Conservation (phyloP, 176 grass and related monocot genomes). For the Oryza meridionalis region DNA sequence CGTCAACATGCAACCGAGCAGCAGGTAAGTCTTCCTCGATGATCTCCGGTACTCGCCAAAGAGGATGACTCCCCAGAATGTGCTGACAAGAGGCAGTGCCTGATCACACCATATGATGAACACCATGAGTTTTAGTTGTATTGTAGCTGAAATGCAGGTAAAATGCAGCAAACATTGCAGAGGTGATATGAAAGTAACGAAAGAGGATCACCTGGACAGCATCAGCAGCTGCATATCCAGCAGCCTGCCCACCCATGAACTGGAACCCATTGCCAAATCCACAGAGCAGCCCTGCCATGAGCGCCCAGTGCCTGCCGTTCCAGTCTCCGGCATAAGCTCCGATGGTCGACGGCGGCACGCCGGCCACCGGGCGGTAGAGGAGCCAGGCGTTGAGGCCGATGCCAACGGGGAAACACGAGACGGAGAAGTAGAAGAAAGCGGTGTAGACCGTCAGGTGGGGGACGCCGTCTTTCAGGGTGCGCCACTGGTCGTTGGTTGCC, state of each 20-base stretch:
- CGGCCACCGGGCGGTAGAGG: constrained; percentile 50
- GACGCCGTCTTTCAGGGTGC: no score
- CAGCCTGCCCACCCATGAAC: background rate
- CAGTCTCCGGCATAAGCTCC: constrained; percentile 50
- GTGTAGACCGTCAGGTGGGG: no score
- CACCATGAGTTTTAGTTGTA: background rate
- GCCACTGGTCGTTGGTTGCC: no score
- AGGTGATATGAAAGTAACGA: background rate
- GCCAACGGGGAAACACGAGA: constrained; percentile 51
- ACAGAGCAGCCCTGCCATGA: constrained; percentile 54
- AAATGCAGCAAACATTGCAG: background rate
- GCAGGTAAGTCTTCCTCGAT: constrained; percentile 43
- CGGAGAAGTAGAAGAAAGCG: constrained; percentile 18
- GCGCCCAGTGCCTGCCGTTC: constrained; percentile 67
- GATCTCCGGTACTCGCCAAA: constrained; percentile 50
- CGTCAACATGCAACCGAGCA: constrained; percentile 54
- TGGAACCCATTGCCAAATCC: constrained; percentile 34
- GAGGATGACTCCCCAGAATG: constrained; percentile 51
- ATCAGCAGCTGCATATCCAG: constrained; percentile 38
- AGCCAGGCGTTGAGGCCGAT: constrained; percentile 56
- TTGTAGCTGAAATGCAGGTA: background rate
- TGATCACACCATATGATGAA: background rate
- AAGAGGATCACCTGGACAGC: constrained; percentile 58
- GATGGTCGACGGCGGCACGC: constrained; percentile 49
- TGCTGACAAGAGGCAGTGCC: constrained; percentile 50